Evolutionary conservation across 108 stramenopile species (phyloP), one percentile per base, ranked within the genome.

Genomic region (Tribonema minus): DNA sequence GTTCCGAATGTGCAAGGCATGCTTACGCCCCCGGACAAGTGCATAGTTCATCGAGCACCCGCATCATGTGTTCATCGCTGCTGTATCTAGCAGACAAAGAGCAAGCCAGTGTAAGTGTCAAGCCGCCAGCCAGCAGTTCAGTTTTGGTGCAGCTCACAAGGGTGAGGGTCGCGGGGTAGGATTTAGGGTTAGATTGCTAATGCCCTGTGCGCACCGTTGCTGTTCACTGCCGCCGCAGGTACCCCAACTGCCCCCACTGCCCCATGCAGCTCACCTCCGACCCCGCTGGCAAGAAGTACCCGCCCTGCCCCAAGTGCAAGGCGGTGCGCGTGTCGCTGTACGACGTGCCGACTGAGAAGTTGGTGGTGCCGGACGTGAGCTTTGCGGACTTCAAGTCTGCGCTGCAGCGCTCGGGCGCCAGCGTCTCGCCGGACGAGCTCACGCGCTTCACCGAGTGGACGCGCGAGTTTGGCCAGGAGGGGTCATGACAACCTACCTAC

Each of bases 391-490:
- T 89, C 46, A 26, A 79, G 12, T 36, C 75, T 37, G 87, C 81
- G 2, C 30, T 85, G 29, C 30, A 63, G 5, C 54, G 27, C 28
- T 63, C 82, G 29, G 87, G 90, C 35, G 76, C 86, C 2, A 89
- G 95, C 3, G 98, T 99, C 2, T 92, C 93, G 23, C 67, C 84
- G 35, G 94, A 95, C 12, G 98, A 99, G 83, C 88, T 99, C 40
- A 76, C 90, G 40, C 87, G 90, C 28, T 99, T 95, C 81, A 72
- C 83, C 5, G 91, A 97, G 64, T 99, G 96, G 98, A 98, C 98
- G 25, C 87, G 88, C 39, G 84, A 93, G 70, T 99, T 98, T 91
- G 98, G 97, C 9, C 94, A 96, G 84, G 95, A 96, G 67, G 97
- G 97, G 0, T 79, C 29, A 70, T 67, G 67, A n/a, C n/a, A n/a